These are phyloP conservation scores for Ashbya aceris DNA, from an alignment of 1,139 yeast species.

Conservation along the genomic window DNA sequence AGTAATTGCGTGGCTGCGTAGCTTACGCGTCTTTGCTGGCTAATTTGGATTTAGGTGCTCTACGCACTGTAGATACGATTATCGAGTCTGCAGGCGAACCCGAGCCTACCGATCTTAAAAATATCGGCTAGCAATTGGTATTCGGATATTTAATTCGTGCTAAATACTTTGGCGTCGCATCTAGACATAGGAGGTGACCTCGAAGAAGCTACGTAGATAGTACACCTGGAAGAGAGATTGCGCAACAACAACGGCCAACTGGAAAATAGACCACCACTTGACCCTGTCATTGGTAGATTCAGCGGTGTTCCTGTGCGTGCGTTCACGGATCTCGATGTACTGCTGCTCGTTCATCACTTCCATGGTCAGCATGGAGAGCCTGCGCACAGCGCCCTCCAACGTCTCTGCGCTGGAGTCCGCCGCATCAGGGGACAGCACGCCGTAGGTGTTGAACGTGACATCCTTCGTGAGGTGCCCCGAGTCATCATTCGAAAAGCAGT, in stretches of 20 bases:
- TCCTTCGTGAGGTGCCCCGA: slow-evolving; percentile 69
- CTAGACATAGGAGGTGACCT: slow-evolving; percentile 80
- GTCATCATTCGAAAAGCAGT: slow-evolving; percentile 87
- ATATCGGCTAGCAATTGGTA: too few species aligned
- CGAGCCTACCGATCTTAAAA: too few species aligned
- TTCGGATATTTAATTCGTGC: too few species aligned
- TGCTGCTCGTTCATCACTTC: slow-evolving; percentile 90
- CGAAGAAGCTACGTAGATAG: slow-evolving; percentile 89
- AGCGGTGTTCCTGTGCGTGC: slow-evolving; percentile 97
- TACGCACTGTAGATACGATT: too few species aligned
- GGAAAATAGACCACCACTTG: slow-evolving; percentile 96
- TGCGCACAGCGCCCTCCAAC: slow-evolving; percentile 75
- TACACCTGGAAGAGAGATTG: slow-evolving; percentile 90
- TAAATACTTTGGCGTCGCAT: not conserved
- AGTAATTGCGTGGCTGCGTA: too few species aligned
- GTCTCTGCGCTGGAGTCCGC: slow-evolving; percentile 76
- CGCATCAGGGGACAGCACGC: slow-evolving; percentile 79
- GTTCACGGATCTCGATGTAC: slow-evolving; percentile 89
- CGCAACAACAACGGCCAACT: slow-evolving; percentile 71
- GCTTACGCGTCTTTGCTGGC: too few species aligned
- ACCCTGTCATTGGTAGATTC: slow-evolving; percentile 95
- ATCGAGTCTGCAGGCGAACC: too few species aligned
- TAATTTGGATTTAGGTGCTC: too few species aligned
- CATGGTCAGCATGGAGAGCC: slow-evolving; percentile 64
- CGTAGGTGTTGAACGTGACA: slow-evolving; percentile 92